phyloP scores from a whole-genome alignment of 78 protist species.

The Diacronema lutheri region DNA sequence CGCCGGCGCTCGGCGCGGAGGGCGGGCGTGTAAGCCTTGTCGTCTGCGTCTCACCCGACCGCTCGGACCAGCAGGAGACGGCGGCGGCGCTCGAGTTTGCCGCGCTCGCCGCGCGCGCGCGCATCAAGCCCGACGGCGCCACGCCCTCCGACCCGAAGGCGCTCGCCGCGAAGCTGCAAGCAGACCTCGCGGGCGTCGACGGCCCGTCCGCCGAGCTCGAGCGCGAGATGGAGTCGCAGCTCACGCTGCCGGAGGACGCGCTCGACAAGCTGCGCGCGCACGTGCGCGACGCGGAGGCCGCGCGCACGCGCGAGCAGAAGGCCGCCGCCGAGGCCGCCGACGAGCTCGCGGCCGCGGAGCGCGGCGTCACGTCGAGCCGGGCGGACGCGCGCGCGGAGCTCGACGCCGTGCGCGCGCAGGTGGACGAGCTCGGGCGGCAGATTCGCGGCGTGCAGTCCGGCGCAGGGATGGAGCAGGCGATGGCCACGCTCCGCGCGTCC shows the following conservation, averaged over 20 bases:
- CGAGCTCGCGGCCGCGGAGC: no score
- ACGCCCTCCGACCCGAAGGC: neutral
- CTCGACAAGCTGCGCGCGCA: no score
- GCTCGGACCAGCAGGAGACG: neutral
- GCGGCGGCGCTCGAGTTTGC: neutral
- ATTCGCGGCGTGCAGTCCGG: neutral
- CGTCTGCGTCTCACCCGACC: neutral
- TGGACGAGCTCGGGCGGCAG: neutral
- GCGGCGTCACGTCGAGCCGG: no score
- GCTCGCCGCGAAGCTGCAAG: neutral
- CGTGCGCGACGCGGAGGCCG: no score
- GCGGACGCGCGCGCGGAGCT: no score
- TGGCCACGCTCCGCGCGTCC: neutral
- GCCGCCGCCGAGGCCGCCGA: no score
- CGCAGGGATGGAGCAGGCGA: neutral
- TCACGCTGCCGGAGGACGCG: neutral
- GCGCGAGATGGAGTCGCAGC: neutral
- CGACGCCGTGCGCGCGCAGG: no score
- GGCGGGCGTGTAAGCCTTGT: neutral
- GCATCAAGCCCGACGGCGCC: neutral
- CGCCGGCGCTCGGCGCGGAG: neutral
- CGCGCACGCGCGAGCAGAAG: no score
- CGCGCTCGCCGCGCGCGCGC: neutral
- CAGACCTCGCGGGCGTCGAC: neutral
- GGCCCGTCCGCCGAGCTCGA: neutral